A percentile compares a stretch with the other conserved stretches of the same genome.
Conservation (phyloP, 1,139 yeast species). For the Candida labiduridarum region DNA sequence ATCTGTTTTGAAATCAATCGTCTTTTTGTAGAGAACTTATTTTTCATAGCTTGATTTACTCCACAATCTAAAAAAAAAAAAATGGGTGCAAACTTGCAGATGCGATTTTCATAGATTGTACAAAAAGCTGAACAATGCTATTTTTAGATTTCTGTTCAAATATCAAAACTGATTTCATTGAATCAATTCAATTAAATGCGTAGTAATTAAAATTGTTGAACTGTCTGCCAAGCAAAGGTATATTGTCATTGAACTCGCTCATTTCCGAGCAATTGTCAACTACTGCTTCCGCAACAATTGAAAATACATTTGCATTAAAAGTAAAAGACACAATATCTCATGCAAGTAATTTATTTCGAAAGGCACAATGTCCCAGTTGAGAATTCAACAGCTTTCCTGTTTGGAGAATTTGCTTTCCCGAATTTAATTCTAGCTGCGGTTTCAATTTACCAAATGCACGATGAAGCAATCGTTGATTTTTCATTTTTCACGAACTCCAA, state of each 20-base stretch:
- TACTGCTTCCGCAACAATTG: neutral
- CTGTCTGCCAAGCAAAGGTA: no score
- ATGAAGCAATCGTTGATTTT: no score
- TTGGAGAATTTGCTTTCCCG: no score
- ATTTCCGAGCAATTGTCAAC: no score
- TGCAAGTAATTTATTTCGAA: no score
- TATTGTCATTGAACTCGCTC: no score
- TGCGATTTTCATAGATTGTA: neutral
- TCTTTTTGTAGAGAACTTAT: neutral
- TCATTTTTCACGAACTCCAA: no score
- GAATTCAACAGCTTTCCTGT: no score
- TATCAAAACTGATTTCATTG: neutral
- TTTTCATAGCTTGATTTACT: neutral
- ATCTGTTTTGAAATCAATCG: neutral
- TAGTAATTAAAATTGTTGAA: no score
- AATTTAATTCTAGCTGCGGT: no score
- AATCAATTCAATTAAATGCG: neutral
- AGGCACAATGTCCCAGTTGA: neutral
- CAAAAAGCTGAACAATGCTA: neutral
- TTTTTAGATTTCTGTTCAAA: neutral
- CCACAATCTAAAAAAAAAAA: neutral
- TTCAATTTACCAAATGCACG: no score
- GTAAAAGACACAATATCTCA: no score
- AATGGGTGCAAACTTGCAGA: neutral
- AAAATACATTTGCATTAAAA: neutral